Base-by-base conservation (phyloP, 2,329 filamentous ascomycete species). In the Teratosphaeria viscida region DNA sequence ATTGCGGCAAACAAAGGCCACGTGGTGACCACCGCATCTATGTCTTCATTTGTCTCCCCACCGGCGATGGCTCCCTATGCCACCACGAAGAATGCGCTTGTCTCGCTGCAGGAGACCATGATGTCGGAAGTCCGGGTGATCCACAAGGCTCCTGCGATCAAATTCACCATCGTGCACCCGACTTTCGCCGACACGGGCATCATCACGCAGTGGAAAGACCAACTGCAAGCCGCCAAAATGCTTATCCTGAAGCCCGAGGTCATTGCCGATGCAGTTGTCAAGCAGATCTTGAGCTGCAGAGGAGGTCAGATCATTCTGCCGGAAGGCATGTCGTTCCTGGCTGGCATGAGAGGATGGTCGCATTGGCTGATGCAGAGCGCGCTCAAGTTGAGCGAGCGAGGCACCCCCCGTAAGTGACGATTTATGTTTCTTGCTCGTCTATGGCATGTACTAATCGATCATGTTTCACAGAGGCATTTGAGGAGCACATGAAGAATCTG, bases 1-100 rank as follows among this genome's bases (percentile, higher is more conserved):
- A 65, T 82, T 32, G 63, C 65, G 34, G 67, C 70, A 12, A 77
- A 81, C 62, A 80, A 82, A 61, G 82, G 82, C 5, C 82, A 84
- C 61, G 72, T 85, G 27, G 74, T 85, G 6, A 82, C 80, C 0
- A 73, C 84, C 7, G 81, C 82, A 2, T 81, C 77, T 60, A 73
- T 79, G 65, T 80, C 80, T 10, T 79, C 77, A 29, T 83, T 79
- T 65, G 57, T 81, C 19, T 60, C 56, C 6, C 43, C 52, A 26
- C 49, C 63, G 10, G 60, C 78, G 47, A 47, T 68, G 57, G 76
- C 76, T 5, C 78, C 81, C 62, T 84, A 84, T 66, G 73, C 72
- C 52, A 74, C 73, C 52, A 77, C 78, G 39, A 84, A 84, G 67
- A 76, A 76, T 0, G 79, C 75, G 29, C 78, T 79, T 0, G 66